These are phyloP conservation scores for Nicotiana knightiana DNA, from an alignment of 257 asterid genomes.

Conservation along the genomic window DNA sequence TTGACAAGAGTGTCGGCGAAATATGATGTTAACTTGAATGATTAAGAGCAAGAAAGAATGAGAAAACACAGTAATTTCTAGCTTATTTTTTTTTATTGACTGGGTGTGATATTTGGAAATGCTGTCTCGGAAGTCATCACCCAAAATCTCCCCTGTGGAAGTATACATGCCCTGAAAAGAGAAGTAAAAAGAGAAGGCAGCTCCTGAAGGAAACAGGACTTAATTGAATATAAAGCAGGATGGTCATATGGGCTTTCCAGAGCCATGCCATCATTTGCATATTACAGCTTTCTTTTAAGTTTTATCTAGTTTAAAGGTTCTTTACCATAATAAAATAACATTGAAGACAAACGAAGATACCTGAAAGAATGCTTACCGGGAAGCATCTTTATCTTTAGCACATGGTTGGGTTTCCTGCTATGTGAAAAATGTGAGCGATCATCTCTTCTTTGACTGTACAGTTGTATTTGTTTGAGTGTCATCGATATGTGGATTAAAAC, in stretches of 20 bases:
- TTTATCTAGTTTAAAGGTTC: not conserved
- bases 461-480: not conserved
- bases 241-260: conserved; percentile 1
- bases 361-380: not conserved
- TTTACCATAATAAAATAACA: not conserved
- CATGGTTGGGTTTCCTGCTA: not conserved
- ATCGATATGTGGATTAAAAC: not conserved
- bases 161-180: not conserved
- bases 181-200: conserved; percentile 1
- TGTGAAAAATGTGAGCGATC: not conserved
- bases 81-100: not conserved
- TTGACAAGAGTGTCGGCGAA: not conserved
- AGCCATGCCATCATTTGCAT: not conserved
- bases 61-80: not conserved
- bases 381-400: conserved; percentile 5
- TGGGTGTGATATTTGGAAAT: not conserved
- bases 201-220: not conserved
- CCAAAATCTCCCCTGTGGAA: not conserved
- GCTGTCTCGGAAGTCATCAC: not conserved
- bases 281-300: not conserved
- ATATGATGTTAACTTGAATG: not conserved
- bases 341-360: not conserved
- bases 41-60: not conserved
- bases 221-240: conserved; percentile 1
- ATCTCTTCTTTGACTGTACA: not conserved